Conservation (phyloP, 768 basidiomycete species). For the Trametes cubensis region DNA sequence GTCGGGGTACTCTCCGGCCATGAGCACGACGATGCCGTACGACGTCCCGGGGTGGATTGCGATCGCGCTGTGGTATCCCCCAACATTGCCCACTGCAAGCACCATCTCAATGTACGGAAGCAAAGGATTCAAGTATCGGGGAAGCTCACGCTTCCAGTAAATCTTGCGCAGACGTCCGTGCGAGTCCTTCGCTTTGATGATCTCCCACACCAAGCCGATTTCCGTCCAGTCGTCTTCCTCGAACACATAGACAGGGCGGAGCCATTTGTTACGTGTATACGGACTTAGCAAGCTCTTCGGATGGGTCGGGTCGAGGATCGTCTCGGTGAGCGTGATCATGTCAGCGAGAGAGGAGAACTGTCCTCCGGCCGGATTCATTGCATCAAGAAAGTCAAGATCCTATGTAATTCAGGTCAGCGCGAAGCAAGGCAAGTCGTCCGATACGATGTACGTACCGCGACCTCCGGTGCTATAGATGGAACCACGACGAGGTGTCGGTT, state of each 20-base stretch:
- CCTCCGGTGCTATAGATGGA: constrained; percentile 38
- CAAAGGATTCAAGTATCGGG: too few relatives aligned
- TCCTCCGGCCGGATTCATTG: constrained; percentile 48
- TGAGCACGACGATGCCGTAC: constrained; percentile 36
- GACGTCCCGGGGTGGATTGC: constrained; percentile 33
- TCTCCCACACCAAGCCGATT: constrained; percentile 30
- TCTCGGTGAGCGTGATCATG: constrained; percentile 45
- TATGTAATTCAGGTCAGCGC: constrained; percentile 24
- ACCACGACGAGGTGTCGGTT: constrained; percentile 44
- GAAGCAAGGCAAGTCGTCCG: too few relatives aligned
- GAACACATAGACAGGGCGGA: constrained; percentile 35
- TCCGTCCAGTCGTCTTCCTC: constrained; percentile 34
- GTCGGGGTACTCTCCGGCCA: constrained; percentile 29
- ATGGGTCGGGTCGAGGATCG: constrained; percentile 44
- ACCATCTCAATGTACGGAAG: too few relatives aligned
- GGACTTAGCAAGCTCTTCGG: constrained; percentile 30
- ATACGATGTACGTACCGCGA: constrained; percentile 36
- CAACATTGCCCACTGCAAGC: constrained; percentile 35
- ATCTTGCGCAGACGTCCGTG: constrained; percentile 27
- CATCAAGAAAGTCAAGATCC: constrained; percentile 44
- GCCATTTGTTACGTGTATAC: constrained; percentile 35
- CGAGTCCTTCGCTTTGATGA: constrained; percentile 28
- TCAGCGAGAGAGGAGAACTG: constrained; percentile 56
- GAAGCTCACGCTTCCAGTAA: constrained; percentile 35
- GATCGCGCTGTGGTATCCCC: constrained; percentile 29